Conservation (phyloP, 495 filamentous ascomycete genomes). For the Aspergillus sparsus region DNA sequence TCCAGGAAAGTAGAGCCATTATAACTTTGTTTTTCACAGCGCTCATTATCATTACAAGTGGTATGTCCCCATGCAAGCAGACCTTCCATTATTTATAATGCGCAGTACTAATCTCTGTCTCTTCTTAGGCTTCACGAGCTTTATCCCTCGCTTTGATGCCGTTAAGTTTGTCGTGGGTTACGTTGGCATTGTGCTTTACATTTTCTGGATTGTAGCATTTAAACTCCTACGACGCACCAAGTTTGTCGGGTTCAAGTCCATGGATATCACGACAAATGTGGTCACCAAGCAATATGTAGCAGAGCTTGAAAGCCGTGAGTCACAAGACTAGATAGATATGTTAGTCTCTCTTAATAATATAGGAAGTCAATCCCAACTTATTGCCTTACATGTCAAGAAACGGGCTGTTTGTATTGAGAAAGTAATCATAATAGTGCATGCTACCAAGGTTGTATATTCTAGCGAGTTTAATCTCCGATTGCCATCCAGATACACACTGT, state of each 20-base stretch:
- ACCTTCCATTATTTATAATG: neutral
- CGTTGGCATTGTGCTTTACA: constrained; percentile 12
- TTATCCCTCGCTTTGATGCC: constrained; percentile 8
- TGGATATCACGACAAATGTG: neutral
- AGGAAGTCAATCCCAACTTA: too few species aligned
- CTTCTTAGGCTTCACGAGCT: constrained; percentile 3
- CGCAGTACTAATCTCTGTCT: neutral
- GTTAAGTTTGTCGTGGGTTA: constrained; percentile 6
- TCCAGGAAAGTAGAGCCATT: constrained; percentile 5
- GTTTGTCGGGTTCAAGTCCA: neutral
- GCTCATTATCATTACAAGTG: constrained; percentile 12
- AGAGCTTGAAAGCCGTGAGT: neutral
- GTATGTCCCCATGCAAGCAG: neutral
- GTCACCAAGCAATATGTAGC: neutral
- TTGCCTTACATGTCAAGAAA: too few species aligned
- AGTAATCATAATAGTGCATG: too few species aligned
- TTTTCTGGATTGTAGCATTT: constrained; percentile 1
- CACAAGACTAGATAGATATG: neutral
- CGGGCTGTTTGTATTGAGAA: too few species aligned
- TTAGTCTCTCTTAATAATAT: too few species aligned
- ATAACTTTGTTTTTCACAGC: constrained; percentile 10
- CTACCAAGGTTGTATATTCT: too few species aligned
- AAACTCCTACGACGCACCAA: neutral
- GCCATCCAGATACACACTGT: too few species aligned
- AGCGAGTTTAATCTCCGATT: too few species aligned